Base-by-base conservation (phyloP, 2,329 filamentous ascomycete species). In the Stemphylium beticola region DNA sequence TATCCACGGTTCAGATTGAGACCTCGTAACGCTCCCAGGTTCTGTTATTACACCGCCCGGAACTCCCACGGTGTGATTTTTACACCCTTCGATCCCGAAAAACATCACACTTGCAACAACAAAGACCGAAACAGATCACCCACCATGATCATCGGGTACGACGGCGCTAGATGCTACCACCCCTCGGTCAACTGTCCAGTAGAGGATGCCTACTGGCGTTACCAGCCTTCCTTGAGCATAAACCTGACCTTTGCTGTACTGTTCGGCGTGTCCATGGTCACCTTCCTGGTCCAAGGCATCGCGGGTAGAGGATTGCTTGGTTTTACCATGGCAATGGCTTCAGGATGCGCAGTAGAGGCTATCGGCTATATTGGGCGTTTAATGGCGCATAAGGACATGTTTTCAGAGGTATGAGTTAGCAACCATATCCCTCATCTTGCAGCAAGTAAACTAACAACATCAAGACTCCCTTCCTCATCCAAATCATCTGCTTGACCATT, bases 311-410 rank as follows among this genome's bases (percentile, higher is more conserved):
- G 70, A 49, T 79, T 76, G 55, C 68, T 77, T 29, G 73, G 74
- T 17, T 82, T 79, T 64, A 75, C 74, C 14, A 72, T 76, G 34
- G 76, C 76, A 56, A 84, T 89, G 79, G 62, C 84, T 6, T 64
- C 80, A 15, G 87, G 87, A 40, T 85, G 82, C 59, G 36, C 82
- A 5, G 76, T 79, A 42, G 86, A 88, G 63, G 79, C 88, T 10
- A 65, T 88, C 31, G 87, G 87, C 15, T 90, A 90, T 58, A 72
- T 76, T 1, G 87, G 85, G 2, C 80, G 87, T 10, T 76, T 88
- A 46, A 67, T 85, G 64, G 75, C 87, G 54, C 80, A 82, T 58
- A 57, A 80, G 39, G 83, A 89, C 62, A 84, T 85, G 0, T 89
- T 86, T 66, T 77, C 39, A 17, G 71, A 77, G 60, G 73, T 73